phyloP scores from a whole-genome alignment of 1,284 basidiomycete species.

The Microbotryum violaceum region DNA sequence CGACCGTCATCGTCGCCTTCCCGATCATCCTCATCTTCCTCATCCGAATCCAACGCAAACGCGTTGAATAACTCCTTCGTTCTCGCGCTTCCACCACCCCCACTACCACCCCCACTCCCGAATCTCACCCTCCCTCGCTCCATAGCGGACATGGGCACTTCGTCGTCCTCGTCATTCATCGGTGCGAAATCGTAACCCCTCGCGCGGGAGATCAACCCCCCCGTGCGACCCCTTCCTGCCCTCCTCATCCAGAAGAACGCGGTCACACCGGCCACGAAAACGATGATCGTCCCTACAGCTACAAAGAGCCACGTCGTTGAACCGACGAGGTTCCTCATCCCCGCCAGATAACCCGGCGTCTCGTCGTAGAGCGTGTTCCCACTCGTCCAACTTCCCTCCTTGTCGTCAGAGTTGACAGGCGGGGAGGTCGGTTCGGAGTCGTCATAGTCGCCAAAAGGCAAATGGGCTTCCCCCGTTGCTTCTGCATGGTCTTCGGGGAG shows the following conservation, averaged over 20 bases:
- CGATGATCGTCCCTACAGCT: conserved; percentile 39
- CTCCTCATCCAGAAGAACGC: conserved; percentile 40
- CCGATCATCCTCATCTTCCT: conserved; percentile 39
- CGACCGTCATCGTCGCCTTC: conserved; percentile 8
- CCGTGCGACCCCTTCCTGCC: conserved; percentile 16
- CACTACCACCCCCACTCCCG: conserved; percentile 7
- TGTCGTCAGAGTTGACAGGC: conserved; percentile 1
- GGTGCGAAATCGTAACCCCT: conserved; percentile 42
- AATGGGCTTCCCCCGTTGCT: conserved; percentile 36
- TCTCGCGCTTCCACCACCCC: conserved; percentile 14
- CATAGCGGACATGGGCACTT: conserved; percentile 26
- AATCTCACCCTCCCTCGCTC: conserved; percentile 28
- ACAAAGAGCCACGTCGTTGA: conserved; percentile 42
- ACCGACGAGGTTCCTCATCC: conserved; percentile 28
- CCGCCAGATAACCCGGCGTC: conserved; percentile 29
- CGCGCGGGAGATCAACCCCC: conserved; percentile 6
- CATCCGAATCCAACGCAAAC: conserved; percentile 38
- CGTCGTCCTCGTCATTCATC: conserved; percentile 39
- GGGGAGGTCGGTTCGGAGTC: conserved; percentile 1
- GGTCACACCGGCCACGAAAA: conserved; percentile 38
- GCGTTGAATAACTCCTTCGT: conserved; percentile 44
- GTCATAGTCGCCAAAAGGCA: conserved; percentile 18
- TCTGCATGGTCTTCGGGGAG: conserved; percentile 77
- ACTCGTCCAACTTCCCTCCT: neutral
- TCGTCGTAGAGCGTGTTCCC: conserved; percentile 10